Base-by-base conservation (phyloP, 345 rosid species). In the Salix purpurea region DNA sequence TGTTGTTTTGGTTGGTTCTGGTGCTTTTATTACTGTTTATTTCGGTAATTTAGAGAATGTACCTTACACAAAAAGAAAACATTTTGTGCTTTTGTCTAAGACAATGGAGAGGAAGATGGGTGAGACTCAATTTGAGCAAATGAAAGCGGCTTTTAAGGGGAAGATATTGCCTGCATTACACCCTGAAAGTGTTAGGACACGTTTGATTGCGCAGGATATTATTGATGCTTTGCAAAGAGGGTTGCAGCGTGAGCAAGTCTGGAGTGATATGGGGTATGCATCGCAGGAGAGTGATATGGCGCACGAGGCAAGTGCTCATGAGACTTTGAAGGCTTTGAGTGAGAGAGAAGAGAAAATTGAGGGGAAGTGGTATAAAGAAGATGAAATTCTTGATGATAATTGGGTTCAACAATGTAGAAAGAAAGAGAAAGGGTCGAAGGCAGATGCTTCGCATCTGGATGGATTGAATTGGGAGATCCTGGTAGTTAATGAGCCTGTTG, bases 401-500 rank as follows among this genome's bases (percentile, higher is more conserved):
- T 96, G 99, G 99, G 84, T 96, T 79, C 84, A 91, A 28, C 80
- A 84, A 58, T 86, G 88, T 81, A 89, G 97, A 87, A 92, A 89
- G 89, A 76, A 86, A 75, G 83, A 82, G 71, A 86, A 69, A 24
- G 92, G 92, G 58, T 76, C 80, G 3, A 81, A 76, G 46, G 67
- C 92, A 0, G 77, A 82, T 4, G 89, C 88, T 10, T 83, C 89
- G 19, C 99, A 96, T 80, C 86, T 96, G 65, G 97, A 90, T 21
- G 97, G 94, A 28, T 79, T 93, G 61, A 89, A 87, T 69, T 96
- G 99, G 98, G 99, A 93, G 85, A 87, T 96, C 48, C 75, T 93
- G 85, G 98, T 96, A 71, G 93, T 91, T 79, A 84, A 96, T 37
- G 91, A 91, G 62, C 91, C 95, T 73, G 79, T 85, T 46, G 88